Base-by-base conservation (phyloP, 345 rosid species). In the Viola odorata region DNA sequence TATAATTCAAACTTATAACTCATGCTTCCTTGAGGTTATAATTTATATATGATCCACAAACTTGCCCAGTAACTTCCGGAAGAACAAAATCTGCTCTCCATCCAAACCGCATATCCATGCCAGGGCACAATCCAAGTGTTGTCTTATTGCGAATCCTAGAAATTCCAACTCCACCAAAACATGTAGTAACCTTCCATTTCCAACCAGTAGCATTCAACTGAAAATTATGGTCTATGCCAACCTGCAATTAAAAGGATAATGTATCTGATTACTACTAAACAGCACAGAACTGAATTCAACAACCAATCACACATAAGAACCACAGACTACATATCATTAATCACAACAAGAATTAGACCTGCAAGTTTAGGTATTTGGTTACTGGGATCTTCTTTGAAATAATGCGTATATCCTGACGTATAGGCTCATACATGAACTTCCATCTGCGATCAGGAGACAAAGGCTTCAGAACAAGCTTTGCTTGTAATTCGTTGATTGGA, bases 41-140 rank as follows among this genome's bases (percentile, higher is more conserved):
- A 23, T 23, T 23, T 23, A 23, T 23, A 23, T 23, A 23, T 23
- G 32, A 23, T 23, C 32, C 32, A 23, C 11, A 57, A 69, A 75
- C 84, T 73, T 84, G 37, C 98, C 98, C 96, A 3, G 88, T 82
- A 65, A 87, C 41, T 73, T 92, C 96, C 0, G 96, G 98, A 69
- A 92, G 74, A 68, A 89, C 84, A 69, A 81, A 92, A 75, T 87
- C 96, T 58, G 97, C 98, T 69, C 78, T 85, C 96, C 96, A 92
- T 11, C 91, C 88, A 68, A 92, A 84, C 47, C 96, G 86, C 7
- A 92, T 73, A 84, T 87, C 96, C 48, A 87, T 36, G 61, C 96
- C 96, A 64, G 96, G 96, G 79, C 66, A 84, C 67, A 85, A 61
- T 50, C 94, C 94, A 57, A 89, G 69, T 3, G 88, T 74, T 48